Conservation (phyloP, 2,329 filamentous ascomycete species). For the Trichoderma harzianum region DNA sequence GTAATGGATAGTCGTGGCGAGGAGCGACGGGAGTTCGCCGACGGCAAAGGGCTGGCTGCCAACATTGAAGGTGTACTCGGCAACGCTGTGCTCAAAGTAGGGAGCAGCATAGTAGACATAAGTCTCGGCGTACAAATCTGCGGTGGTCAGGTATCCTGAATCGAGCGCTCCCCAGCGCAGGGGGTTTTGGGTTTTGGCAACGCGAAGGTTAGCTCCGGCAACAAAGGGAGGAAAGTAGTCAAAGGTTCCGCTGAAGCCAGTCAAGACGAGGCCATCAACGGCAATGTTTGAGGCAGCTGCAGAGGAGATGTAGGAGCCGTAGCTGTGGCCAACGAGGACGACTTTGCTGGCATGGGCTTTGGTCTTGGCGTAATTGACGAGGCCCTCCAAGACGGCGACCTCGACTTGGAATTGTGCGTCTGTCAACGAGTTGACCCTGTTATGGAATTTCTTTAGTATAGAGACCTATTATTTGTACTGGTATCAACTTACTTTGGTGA, state of each 20-base stretch:
- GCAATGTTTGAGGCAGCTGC: neutral
- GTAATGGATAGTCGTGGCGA: neutral
- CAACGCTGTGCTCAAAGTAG: constrained; percentile 1
- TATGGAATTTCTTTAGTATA: neutral
- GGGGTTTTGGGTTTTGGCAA: neutral
- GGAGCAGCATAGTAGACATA: constrained; percentile 1
- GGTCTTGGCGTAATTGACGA: constrained; percentile 7
- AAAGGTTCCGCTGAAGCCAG: constrained; percentile 5
- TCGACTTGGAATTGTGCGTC: constrained; percentile 11
- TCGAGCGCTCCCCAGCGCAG: neutral
- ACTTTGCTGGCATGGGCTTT: neutral
- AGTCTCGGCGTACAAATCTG: neutral
- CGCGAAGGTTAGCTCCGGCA: neutral
- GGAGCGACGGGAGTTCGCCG: neutral
- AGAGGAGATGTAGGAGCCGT: constrained; percentile 8
- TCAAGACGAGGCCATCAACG: neutral
- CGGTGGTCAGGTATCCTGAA: constrained; percentile 3
- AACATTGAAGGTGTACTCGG: neutral
- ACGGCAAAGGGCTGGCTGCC: constrained; percentile 1
- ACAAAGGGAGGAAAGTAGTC: neutral
- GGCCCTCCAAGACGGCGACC: constrained; percentile 2
- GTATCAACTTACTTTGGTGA: neutral
- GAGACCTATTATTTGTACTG: neutral
- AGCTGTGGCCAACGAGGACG: neutral
- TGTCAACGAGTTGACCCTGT: constrained; percentile 4